Base-by-base conservation (phyloP, 2,329 filamentous ascomycete genomes). In the Claviceps sp. region DNA sequence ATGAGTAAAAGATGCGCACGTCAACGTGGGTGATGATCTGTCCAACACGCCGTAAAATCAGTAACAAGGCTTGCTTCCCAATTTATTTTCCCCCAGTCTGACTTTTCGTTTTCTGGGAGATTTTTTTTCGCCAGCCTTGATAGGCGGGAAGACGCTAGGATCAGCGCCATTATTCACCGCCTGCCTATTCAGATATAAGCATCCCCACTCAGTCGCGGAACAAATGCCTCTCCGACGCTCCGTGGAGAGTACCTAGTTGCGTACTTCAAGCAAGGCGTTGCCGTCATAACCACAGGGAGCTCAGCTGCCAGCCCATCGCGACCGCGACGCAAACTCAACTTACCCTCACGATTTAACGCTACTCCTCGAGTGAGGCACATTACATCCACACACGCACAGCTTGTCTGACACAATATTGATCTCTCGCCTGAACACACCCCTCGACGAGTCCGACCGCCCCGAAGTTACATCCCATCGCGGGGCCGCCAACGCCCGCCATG, bases 401-500 rank as follows among this genome's bases (percentile, higher is more conserved):
- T 3, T 14, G 3, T 19, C 16, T 17, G 14, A 41, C 40, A 41
- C n/a, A 41, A 24, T 1, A 43, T 3, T 14, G 30, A 34, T 34
- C 30, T 11, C 10, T 34, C 30, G 4, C 10, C 30, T 34, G 30
- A 0, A 10, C 30, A 34, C 10, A 30, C 14, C 43, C 14, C 40
- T 30, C 50, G 30, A 34, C 30, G 30, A 34, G 30, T 34, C 30
- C 30, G 30, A 34, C 30, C 30, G 30, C 10, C 30, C 30, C 30
- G 30, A 34, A 34, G 30, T 10, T 4, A 34, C 30, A 34, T 34
- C 49, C 53, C 55, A 26, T 44, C 53, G 55, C 52, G 56, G 54
- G 55, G 52, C 13, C 44, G 34, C 59, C 56, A 17, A 34, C 30
- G 30, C 11, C 64, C 72, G 75, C 62, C 57, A 81, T 81, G 78